These are phyloP conservation scores for Mycena alexandri DNA, from an alignment of 768 basidiomycete species.

Conservation along the genomic window DNA sequence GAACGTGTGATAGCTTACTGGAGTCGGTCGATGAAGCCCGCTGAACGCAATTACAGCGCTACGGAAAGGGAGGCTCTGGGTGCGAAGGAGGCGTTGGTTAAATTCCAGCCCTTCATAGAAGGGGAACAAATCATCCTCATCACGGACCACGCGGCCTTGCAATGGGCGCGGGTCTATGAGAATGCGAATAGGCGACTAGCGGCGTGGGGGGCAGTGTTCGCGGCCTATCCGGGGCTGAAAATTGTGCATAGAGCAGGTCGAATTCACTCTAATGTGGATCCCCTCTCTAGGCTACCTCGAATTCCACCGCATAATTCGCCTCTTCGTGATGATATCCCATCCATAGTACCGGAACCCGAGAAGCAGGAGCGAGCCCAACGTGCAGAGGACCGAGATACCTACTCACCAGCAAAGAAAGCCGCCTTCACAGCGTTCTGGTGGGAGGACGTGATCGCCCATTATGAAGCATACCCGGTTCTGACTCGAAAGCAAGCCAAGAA, in stretches of 20 bases:
- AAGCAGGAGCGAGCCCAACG: background rate
- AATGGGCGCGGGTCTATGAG: background rate
- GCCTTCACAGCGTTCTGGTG: slow-evolving; percentile 5
- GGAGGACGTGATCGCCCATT: background rate
- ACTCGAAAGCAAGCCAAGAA: background rate
- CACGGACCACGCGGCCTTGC: background rate
- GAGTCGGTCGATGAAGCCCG: background rate
- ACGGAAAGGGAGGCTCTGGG: background rate
- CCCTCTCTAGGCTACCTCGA: slow-evolving; percentile 6
- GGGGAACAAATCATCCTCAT: background rate
- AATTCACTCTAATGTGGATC: slow-evolving; percentile 44
- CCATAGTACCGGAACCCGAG: slow-evolving; percentile 6
- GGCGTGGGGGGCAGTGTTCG: slow-evolving; percentile 37
- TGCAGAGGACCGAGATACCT: background rate
- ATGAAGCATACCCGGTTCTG: background rate
- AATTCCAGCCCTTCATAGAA: background rate
- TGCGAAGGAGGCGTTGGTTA: background rate
- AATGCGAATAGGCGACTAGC: too few relatives aligned
- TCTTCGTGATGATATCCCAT: background rate
- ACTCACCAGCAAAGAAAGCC: background rate
- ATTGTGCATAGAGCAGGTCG: slow-evolving; percentile 46
- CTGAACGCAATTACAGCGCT: too few relatives aligned
- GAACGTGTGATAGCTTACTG: slow-evolving; percentile 40
- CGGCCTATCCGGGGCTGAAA: slow-evolving; percentile 42
- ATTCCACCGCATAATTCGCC: slow-evolving; percentile 7